Percentiles rank a stretch among this genome's conserved stretches.
Evolutionary conservation across 768 basidiomycete genomes (phyloP).

Genomic region (Russula vinacea): DNA sequence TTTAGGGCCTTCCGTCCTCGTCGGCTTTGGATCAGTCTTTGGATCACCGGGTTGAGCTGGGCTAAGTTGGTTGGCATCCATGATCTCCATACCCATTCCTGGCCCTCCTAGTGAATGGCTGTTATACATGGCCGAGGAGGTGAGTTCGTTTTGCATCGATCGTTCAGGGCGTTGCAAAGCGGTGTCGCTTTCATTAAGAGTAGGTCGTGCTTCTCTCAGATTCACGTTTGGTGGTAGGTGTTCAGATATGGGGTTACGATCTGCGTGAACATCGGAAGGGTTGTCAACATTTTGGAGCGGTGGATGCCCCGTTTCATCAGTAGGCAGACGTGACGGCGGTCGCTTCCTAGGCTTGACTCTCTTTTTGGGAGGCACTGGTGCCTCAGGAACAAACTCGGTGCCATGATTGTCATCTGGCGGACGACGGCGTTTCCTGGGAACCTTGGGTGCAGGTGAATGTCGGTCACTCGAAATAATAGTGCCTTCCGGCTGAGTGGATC

Average conservation of each 20-base stretch:
- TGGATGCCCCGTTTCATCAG: neutral
- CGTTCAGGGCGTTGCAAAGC: neutral
- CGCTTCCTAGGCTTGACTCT: conserved; percentile 30
- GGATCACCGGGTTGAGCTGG: neutral
- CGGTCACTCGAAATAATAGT: neutral
- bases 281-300: neutral
- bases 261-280: neutral
- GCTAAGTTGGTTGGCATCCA: neutral
- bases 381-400: conserved; percentile 7
- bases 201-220: neutral
- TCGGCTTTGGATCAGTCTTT: neutral
- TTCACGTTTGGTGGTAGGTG: neutral
- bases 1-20: neutral
- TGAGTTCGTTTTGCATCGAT: neutral
- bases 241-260: neutral
- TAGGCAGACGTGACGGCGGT: neutral
- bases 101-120: neutral
- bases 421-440: conserved; percentile 41
- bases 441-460: conserved; percentile 17
- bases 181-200: neutral
- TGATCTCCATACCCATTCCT: neutral
- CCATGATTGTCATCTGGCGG: conserved; percentile 32
- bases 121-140: neutral
- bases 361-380: conserved; percentile 15
- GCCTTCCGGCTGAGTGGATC: neutral